Percentiles rank a stretch among this genome's conserved stretches.
phyloP scores from a whole-genome alignment of 1,284 basidiomycete species.

The Coriolopsis trogii region DNA sequence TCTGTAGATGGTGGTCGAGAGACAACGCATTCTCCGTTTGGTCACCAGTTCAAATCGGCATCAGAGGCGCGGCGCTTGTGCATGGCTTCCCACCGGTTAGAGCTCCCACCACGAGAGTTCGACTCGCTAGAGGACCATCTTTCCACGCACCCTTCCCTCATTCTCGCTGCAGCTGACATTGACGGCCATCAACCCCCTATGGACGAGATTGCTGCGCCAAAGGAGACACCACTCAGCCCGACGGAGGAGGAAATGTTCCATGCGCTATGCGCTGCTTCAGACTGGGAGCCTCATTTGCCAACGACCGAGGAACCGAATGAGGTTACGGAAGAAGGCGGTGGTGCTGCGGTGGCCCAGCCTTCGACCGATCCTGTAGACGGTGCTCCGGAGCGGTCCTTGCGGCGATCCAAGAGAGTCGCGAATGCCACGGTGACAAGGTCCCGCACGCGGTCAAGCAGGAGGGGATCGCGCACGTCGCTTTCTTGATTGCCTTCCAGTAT shows the following conservation, averaged over 20 bases:
- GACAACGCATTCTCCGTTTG: conserved; percentile 52
- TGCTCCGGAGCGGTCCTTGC: conserved; percentile 39
- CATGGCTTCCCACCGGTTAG: conserved; percentile 28
- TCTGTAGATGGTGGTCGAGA: conserved; percentile 1
- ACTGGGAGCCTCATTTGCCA: conserved; percentile 47
- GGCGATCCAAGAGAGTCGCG: conserved; percentile 71
- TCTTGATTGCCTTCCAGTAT: conserved; percentile 31
- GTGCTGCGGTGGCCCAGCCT: not conserved
- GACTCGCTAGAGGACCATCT: conserved; percentile 33
- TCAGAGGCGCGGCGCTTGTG: conserved; percentile 41
- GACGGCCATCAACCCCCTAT: conserved; percentile 22
- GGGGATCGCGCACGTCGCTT: conserved; percentile 36
- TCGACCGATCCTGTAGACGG: conserved; percentile 10
- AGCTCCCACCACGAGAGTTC: conserved; percentile 29
- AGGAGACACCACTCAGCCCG: conserved; percentile 61
- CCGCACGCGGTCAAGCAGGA: conserved; percentile 39
- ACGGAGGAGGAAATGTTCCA: conserved; percentile 72
- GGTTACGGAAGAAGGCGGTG: not conserved
- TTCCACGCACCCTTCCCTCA: conserved; percentile 32
- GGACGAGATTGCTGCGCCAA: conserved; percentile 23
- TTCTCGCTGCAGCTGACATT: conserved; percentile 31
- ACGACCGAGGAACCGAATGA: conserved; percentile 1
- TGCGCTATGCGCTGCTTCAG: conserved; percentile 57
- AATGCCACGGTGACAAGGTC: conserved; percentile 52
- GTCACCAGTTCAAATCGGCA: conserved; percentile 54